Base-by-base conservation (phyloP, 352 stramenopile species). In the Pythium guiyangense region DNA sequence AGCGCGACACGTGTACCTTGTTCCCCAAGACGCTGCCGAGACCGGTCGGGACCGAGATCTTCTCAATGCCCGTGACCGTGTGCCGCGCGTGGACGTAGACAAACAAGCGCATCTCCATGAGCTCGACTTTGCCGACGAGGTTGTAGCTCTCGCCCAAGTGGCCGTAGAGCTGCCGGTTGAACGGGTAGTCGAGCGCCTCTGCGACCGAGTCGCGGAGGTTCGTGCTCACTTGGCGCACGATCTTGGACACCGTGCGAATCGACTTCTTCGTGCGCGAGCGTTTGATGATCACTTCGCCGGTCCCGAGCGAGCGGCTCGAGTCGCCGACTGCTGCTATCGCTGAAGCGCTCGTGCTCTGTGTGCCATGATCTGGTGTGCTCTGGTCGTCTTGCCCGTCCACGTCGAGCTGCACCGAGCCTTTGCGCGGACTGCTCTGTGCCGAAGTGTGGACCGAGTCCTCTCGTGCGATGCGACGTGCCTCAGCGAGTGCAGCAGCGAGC, bases 71-170 rank as follows among this genome's bases (percentile, higher is more conserved):
- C n/a, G 65, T 64, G 8, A 90, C 73, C 5, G 67, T 62, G 66
- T 88, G 84, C 42, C 69, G 79, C 15, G 59, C 57, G 49, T 88
- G 79, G 22, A 88, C 80, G 46, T 84, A 90, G 9, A 88, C 66
- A 43, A 88, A 84, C 27, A 94, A 66, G 37, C 84, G 67, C 79
- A 92, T 92, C 59, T 92, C 82, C 74, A 94, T 82, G 25, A 92
- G 70, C 49, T 92, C 82, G 9, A 87, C 80, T 40, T 88, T 86
- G 42, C 75, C 78, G 40, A 75, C 79, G 12, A 91, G 52, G 17
- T 67, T 63, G 40, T 84, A 94, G 12, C 60, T 53, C 20, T 82
- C 74, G 22, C 79, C 79, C 10, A 94, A 35, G 60, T 94, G 82
- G 17, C 69, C 25, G 35, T 75, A 75, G 14, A 90, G 69, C 54